Evolutionary conservation across 1,284 basidiomycete species (phyloP).

Genomic region (Austroboletus olivaceoglutinosus): DNA sequence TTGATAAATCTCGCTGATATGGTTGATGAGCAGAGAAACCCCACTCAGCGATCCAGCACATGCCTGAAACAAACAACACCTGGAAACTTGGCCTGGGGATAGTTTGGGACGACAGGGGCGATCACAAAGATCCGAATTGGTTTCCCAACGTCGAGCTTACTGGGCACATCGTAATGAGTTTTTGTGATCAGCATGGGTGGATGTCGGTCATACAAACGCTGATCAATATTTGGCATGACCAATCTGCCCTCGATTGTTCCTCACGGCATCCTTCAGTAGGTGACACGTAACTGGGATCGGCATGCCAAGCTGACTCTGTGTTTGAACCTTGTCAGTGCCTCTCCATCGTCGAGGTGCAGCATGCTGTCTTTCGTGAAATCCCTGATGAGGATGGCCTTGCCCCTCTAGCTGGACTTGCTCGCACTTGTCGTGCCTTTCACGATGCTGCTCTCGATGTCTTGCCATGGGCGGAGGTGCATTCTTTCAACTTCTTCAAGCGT

Average conservation of each 20-base stretch:
- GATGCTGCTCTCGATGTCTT: conserved; percentile 23
- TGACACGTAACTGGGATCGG: too few relatives aligned
- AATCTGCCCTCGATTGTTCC: conserved; percentile 78
- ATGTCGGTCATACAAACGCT: not conserved
- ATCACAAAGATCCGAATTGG: conserved; percentile 80
- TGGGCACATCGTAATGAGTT: conserved; percentile 72
- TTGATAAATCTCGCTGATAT: conserved; percentile 76
- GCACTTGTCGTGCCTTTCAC: conserved; percentile 26
- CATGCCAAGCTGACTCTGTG: too few relatives aligned
- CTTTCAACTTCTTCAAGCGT: conserved; percentile 21
- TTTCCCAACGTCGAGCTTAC: conserved; percentile 61
- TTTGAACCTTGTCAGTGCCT: too few relatives aligned
- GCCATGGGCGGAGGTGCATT: conserved; percentile 24
- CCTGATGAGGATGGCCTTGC: not conserved
- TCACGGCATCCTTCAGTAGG: conserved; percentile 68
- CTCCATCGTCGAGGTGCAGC: conserved; percentile 25
- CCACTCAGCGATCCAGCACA: not conserved
- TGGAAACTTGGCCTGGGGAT: conserved; percentile 82
- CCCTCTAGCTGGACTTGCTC: conserved; percentile 26
- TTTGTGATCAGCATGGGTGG: conserved; percentile 75
- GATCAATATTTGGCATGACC: conserved; percentile 60
- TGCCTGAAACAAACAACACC: conserved; percentile 82
- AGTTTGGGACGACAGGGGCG: conserved; percentile 63
- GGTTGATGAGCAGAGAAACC: conserved; percentile 2
- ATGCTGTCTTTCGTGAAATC: conserved; percentile 20